Percentiles rank a stretch among this genome's conserved stretches.
These are phyloP conservation scores for Pleurotus platypus DNA, from an alignment of 768 basidiomycete genomes.

Conservation along the genomic window DNA sequence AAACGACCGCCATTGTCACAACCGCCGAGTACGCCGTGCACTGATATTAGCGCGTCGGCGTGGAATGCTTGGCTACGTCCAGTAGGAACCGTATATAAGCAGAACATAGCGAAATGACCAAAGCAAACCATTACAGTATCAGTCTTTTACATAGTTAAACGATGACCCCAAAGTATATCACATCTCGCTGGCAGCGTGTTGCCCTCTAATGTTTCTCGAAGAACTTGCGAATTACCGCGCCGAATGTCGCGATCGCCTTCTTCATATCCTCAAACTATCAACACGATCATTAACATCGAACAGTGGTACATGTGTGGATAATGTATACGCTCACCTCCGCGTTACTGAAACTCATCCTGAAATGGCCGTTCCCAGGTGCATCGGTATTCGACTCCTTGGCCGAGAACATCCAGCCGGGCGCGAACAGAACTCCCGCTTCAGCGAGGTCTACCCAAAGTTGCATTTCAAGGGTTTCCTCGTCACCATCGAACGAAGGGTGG, in stretches of 20 bases:
- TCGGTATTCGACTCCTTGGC: constrained; percentile 22
- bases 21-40: too few species aligned
- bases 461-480: constrained; percentile 41
- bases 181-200: too few species aligned
- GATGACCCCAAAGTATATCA: too few species aligned
- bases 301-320: neutral
- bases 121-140: too few species aligned
- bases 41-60: too few species aligned
- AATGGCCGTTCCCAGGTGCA: constrained; percentile 38
- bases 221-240: constrained; percentile 39
- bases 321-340: constrained; percentile 33
- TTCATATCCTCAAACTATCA: constrained; percentile 35
- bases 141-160: too few species aligned
- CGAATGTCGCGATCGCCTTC: constrained; percentile 45
- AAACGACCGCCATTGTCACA: too few species aligned
- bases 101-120: too few species aligned
- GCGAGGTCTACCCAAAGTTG: constrained; percentile 61
- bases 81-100: too few species aligned
- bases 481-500: constrained; percentile 40
- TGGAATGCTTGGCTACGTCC: too few species aligned
- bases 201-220: constrained; percentile 16
- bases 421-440: constrained; percentile 60
- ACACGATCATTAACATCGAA: neutral
- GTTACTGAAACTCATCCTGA: constrained; percentile 57
- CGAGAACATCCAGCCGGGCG: constrained; percentile 54